Evolutionary conservation across 176 grass and related monocot species (phyloP).

Genomic region (Lolium rigidum): DNA sequence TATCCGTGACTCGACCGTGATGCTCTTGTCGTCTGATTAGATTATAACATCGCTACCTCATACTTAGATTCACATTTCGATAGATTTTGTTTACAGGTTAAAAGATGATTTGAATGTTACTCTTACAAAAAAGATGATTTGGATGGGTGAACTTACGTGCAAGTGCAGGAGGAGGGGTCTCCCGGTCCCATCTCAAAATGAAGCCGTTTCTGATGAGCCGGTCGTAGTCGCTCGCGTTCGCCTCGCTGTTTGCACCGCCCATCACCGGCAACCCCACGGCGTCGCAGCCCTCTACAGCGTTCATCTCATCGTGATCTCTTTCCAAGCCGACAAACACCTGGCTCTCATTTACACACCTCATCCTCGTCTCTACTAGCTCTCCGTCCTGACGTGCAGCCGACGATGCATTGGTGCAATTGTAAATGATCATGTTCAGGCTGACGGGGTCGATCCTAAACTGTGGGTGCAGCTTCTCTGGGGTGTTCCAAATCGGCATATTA

Average conservation of each 20-base stretch:
- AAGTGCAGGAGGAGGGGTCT: neutral
- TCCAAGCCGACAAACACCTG: neutral
- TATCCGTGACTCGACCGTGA: too few relatives aligned
- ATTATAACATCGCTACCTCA: too few relatives aligned
- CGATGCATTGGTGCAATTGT: too few relatives aligned
- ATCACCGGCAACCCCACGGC: neutral
- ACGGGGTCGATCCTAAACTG: neutral
- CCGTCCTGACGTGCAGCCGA: too few relatives aligned
- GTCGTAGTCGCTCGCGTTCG: neutral
- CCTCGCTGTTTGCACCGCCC: neutral
- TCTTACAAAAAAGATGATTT: neutral
- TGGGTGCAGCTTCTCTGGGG: neutral
- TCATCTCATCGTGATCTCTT: neutral
- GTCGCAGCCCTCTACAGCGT: neutral
- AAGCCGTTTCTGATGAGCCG: conserved; percentile 37
- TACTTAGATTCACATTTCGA: too few relatives aligned
- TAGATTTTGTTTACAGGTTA: too few relatives aligned
- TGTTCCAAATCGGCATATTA: neutral
- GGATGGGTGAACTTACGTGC: neutral
- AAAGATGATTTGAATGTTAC: neutral
- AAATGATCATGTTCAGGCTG: too few relatives aligned
- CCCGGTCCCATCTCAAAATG: conserved; percentile 32
- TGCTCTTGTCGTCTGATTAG: too few relatives aligned
- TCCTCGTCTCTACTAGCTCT: neutral
- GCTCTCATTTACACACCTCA: neutral